Evolutionary conservation across 805 yeast genomes (phyloP).

Genomic region (Hanseniaspora guilliermondii): DNA sequence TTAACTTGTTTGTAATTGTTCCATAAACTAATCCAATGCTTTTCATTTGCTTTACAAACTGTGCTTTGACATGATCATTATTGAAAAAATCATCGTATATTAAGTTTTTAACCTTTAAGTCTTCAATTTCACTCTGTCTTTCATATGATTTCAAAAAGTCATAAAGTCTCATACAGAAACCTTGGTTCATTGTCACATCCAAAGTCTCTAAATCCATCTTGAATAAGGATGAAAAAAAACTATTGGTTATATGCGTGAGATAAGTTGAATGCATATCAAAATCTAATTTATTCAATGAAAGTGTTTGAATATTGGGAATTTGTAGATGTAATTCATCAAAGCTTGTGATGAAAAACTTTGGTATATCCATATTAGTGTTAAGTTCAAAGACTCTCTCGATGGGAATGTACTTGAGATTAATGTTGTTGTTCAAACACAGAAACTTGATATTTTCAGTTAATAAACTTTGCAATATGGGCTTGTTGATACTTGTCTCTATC

Average conservation of each 20-base stretch:
- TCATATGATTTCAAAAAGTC: not conserved
- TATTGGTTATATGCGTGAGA: not conserved
- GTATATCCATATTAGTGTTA: not conserved
- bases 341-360: not conserved
- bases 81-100: not conserved
- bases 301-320: not conserved
- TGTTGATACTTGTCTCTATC: constrained; percentile 9
- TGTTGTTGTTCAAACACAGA: constrained; percentile 5
- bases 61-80: not conserved
- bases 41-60: not conserved
- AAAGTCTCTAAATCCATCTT: not conserved
- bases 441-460: not conserved
- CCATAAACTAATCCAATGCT: not conserved
- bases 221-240: not conserved
- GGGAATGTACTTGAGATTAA: not conserved
- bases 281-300: constrained; percentile 6
- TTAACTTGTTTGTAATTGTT: not conserved
- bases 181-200: constrained; percentile 6
- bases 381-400: not conserved
- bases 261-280: not conserved
- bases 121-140: not conserved
- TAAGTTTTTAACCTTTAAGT: not conserved
- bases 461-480: not conserved
- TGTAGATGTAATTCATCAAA: not conserved
- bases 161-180: not conserved